phyloP scores from a whole-genome alignment of 2,329 filamentous ascomycete species.

The Neurospora sp. region DNA sequence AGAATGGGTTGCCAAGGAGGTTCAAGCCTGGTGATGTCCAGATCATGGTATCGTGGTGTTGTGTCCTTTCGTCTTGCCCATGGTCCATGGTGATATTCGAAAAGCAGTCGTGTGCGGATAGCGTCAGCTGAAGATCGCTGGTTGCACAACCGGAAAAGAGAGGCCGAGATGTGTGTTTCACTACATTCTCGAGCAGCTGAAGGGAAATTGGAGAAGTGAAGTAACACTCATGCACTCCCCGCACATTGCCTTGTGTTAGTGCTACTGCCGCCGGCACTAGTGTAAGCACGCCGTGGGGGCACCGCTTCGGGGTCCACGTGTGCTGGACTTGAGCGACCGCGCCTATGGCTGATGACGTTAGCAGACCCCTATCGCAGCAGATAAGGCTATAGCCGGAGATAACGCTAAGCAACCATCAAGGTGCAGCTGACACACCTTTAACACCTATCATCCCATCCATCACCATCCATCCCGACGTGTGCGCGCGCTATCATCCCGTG shows the following conservation, averaged over 20 bases:
- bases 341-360: neutral
- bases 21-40: neutral
- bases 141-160: neutral
- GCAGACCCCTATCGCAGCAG: neutral
- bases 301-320: neutral
- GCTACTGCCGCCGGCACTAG: neutral
- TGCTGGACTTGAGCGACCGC: neutral
- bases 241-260: neutral
- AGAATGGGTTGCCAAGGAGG: slow-evolving; percentile 13
- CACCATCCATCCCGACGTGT: neutral
- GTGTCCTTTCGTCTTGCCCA: neutral
- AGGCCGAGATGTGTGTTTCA: neutral
- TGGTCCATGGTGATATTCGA: neutral
- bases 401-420: neutral
- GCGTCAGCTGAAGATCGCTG: neutral
- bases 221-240: neutral
- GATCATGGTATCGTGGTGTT: neutral
- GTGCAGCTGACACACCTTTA: neutral
- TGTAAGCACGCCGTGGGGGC: neutral
- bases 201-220: neutral
- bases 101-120: neutral
- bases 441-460: slow-evolving; percentile 3
- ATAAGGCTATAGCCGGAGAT: neutral
- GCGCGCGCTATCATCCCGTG: neutral
- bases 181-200: neutral